These are phyloP conservation scores for Piper longum DNA, from an alignment of 164 flowering plant species.

Conservation along the genomic window DNA sequence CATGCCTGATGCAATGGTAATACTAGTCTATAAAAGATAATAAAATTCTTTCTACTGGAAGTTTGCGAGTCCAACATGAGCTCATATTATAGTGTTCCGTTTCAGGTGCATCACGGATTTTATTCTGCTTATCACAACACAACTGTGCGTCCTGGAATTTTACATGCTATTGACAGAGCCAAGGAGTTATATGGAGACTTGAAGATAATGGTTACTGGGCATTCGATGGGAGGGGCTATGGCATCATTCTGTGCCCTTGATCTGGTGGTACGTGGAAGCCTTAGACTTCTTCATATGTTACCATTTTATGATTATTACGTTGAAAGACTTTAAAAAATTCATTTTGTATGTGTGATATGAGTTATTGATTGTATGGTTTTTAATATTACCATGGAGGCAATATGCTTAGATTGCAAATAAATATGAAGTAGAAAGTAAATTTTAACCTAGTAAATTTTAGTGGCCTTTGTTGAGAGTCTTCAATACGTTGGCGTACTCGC, in stretches of 20 bases:
- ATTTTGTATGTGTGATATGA: no score
- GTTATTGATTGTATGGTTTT: no score
- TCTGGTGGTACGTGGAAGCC: constrained; percentile 34
- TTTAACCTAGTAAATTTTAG: no score
- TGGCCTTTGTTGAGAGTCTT: no score
- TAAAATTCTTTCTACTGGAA: background rate
- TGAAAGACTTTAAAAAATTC: no score
- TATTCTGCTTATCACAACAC: constrained; percentile 88
- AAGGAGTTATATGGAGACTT: constrained; percentile 53
- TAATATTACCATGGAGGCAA: no score
- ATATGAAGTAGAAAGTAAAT: no score
- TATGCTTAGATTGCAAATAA: no score
- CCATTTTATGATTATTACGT: background rate
- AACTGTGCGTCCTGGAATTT: constrained; percentile 56
- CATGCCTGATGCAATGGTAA: constrained; percentile 85
- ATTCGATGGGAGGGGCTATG: constrained; percentile 99
- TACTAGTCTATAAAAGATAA: constrained; percentile 1
- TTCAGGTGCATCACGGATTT: constrained; percentile 95
- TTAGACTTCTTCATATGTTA: background rate
- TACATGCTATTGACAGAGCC: constrained; percentile 55
- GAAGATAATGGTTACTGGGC: constrained; percentile 75
- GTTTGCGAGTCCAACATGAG: background rate
- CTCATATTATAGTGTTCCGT: constrained; percentile 1
- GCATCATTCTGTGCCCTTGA: constrained; percentile 92
- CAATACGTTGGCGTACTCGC: no score